phyloP scores from a whole-genome alignment of 139 green algal genomes.

The Asterochloris sp. region DNA sequence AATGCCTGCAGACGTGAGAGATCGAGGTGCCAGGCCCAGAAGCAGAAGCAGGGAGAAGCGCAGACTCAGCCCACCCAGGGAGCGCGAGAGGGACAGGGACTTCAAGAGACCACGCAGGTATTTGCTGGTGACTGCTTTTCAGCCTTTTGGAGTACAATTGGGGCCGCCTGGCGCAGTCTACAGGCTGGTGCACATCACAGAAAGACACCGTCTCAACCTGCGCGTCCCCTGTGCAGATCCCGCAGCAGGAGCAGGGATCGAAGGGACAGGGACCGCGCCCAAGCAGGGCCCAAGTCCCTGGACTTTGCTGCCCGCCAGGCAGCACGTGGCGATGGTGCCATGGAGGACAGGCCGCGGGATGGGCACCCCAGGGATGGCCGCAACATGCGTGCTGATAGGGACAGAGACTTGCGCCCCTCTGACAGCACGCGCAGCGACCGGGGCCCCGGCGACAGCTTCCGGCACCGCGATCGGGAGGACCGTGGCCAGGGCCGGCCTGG shows the following conservation, averaged over 20 bases:
- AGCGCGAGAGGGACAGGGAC: too few species aligned
- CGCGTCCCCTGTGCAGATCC: neutral
- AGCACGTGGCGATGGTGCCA: constrained; percentile 1
- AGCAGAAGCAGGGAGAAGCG: constrained; percentile 15
- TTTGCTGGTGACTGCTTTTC: too few species aligned
- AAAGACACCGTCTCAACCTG: too few species aligned
- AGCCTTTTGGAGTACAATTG: too few species aligned
- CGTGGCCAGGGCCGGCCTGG: neutral
- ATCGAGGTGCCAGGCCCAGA: neutral
- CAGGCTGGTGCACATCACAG: too few species aligned
- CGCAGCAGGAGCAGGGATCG: constrained; percentile 1
- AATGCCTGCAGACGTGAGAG: too few species aligned
- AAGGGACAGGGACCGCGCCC: constrained; percentile 9
- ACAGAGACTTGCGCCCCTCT: constrained; percentile 9
- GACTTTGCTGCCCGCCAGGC: constrained; percentile 19
- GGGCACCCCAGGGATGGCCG: constrained; percentile 1
- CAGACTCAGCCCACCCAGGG: too few species aligned
- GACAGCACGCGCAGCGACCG: neutral
- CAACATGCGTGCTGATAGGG: neutral
- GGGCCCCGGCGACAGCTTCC: constrained; percentile 3
- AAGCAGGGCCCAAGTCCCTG: neutral
- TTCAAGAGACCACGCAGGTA: too few species aligned
- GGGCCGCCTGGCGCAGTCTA: too few species aligned
- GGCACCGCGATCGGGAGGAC: neutral
- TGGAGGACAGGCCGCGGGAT: neutral